Conservation (phyloP, 2,329 filamentous ascomycete genomes). For the Aspergillus sp. region DNA sequence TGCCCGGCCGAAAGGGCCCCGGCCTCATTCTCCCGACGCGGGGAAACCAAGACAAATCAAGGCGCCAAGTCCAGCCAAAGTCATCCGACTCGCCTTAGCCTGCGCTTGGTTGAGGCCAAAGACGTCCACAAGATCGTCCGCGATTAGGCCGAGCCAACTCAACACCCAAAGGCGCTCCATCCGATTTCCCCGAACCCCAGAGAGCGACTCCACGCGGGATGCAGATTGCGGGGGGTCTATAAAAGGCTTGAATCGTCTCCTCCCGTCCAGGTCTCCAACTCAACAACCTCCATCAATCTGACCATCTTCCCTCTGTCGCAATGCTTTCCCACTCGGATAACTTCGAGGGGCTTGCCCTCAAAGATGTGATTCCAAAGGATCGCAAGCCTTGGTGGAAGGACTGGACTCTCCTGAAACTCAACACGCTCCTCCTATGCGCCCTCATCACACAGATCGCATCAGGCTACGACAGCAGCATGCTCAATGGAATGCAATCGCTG, state of each 20-base stretch:
- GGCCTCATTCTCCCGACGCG: not conserved
- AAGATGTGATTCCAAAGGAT: conserved; percentile 16
- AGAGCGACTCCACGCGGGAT: not conserved
- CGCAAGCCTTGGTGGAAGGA: conserved; percentile 19
- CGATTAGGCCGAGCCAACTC: not conserved
- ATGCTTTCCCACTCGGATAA: conserved; percentile 7
- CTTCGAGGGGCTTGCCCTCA: conserved; percentile 20
- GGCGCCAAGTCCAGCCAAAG: not conserved
- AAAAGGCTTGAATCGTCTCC: not conserved
- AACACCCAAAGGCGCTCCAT: not conserved
- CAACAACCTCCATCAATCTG: not conserved
- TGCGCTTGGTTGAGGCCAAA: not conserved
- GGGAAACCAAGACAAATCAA: not conserved
- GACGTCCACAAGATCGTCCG: not conserved
- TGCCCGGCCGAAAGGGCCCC: not conserved
- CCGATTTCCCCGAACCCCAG: conserved; percentile 1
- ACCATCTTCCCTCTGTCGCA: not conserved
- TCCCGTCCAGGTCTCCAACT: too few relatives aligned
- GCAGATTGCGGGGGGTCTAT: not conserved
- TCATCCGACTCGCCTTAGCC: not conserved
- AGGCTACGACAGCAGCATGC: conserved; percentile 55
- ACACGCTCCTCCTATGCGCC: conserved; percentile 25
- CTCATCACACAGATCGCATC: conserved; percentile 41
- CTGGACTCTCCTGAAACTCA: conserved; percentile 23
- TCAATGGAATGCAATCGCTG: conserved; percentile 54